Conservation (phyloP, 2,329 filamentous ascomycete genomes). For the Aureobasidium pullulans region DNA sequence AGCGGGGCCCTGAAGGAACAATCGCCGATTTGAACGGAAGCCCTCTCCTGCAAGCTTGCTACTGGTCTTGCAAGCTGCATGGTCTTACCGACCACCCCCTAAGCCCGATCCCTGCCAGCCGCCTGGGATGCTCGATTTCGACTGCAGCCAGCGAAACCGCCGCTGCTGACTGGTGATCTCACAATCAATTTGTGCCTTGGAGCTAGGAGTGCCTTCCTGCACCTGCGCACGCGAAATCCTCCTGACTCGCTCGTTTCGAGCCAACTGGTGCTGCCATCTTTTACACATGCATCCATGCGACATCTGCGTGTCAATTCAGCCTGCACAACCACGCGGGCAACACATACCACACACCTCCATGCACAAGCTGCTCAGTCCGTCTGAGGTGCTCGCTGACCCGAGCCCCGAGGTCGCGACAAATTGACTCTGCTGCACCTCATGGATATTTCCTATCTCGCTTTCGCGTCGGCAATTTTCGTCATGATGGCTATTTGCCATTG, state of each 20-base stretch:
- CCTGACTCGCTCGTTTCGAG: neutral
- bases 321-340: neutral
- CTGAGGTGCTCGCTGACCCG: no score
- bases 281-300: conserved; percentile 1
- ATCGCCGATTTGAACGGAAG: conserved; percentile 3
- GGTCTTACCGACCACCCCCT: neutral
- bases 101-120: conserved; percentile 7
- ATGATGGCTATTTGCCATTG: neutral
- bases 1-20: conserved; percentile 8
- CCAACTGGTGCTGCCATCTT: neutral
- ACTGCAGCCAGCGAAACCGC: neutral
- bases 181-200: neutral
- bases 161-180: neutral
- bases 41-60: neutral
- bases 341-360: neutral
- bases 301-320: neutral
- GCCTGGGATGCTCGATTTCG: neutral
- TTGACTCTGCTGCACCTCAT: no score
- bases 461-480: neutral
- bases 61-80: neutral
- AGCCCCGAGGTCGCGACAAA: no score
- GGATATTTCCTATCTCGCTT: neutral
- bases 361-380: neutral
- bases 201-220: neutral
- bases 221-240: neutral